phyloP scores from a whole-genome alignment of 164 flowering plant species.

The Saururus chinensis region DNA sequence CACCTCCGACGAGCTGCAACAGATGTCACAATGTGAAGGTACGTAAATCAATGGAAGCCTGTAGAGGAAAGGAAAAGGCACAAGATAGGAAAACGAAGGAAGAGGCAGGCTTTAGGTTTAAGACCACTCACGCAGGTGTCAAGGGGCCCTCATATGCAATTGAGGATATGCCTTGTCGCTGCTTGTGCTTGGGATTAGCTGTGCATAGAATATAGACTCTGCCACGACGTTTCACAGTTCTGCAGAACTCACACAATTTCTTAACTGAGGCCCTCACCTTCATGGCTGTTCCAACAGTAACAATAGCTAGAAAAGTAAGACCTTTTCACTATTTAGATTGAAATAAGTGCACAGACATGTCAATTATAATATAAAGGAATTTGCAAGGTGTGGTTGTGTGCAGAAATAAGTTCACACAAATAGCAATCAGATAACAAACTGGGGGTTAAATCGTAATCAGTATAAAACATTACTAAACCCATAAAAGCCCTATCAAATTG shows the following conservation, averaged over 20 bases:
- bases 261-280: conserved; percentile 94
- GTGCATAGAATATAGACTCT: conserved; percentile 68
- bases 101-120: not conserved
- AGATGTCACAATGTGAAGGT: not conserved
- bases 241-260: conserved; percentile 91
- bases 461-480: no score
- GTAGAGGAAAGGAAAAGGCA: not conserved
- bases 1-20: conserved; percentile 27
- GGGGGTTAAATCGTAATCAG: no score
- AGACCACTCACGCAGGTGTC: conserved; percentile 28
- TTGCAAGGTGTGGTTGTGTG: no score
- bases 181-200: conserved; percentile 88
- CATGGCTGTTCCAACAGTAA: conserved; percentile 32
- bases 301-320: no score
- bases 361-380: no score
- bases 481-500: no score
- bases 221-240: conserved; percentile 73
- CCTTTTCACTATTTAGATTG: no score
- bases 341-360: no score
- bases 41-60: not conserved
- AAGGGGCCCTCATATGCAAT: conserved; percentile 50
- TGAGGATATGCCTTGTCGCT: conserved; percentile 76
- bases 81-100: not conserved
- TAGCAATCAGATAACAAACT: no score
- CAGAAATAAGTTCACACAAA: no score